Conservation (phyloP, 345 rosid genomes). For the Laguncularia racemosa region DNA sequence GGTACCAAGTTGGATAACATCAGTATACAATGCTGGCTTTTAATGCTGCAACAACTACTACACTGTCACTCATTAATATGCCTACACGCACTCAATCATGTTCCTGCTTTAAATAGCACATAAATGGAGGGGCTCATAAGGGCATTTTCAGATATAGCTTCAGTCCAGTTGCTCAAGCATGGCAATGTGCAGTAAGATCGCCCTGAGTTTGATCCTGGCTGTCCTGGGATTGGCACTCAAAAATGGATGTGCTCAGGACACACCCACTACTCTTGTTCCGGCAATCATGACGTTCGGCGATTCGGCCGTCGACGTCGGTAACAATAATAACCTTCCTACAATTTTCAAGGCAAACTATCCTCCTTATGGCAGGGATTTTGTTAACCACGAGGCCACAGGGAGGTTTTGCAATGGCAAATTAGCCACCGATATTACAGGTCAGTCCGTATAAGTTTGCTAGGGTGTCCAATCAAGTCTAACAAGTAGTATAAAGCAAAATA, state of each 20-base stretch:
- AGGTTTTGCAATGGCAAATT: conserved; percentile 92
- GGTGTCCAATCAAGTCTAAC: not conserved
- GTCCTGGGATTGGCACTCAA: not conserved
- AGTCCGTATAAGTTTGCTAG: too few species aligned
- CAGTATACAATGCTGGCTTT: too few species aligned
- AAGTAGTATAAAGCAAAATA: too few species aligned
- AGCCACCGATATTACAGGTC: conserved; percentile 87
- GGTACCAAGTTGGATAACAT: too few species aligned
- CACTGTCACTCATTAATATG: too few species aligned
- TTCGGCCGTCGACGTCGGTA: conserved; percentile 88
- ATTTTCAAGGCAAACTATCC: conserved; percentile 78
- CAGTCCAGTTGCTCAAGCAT: too few species aligned
- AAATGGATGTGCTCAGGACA: conserved; percentile 8
- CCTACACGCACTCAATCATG: too few species aligned
- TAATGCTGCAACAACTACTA: too few species aligned
- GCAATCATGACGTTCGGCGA: conserved; percentile 78
- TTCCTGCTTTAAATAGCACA: too few species aligned
- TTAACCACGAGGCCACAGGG: conserved; percentile 61
- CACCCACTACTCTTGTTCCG: conserved; percentile 42
- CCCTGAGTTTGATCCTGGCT: not conserved
- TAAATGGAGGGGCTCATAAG: too few species aligned
- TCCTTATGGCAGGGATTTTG: conserved; percentile 88
- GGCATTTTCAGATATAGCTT: too few species aligned
- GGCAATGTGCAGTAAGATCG: not conserved
- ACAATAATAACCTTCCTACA: conserved; percentile 80